Evolutionary conservation across 352 stramenopile genomes (phyloP), one percentile per base, ranked within the genome.

Genomic region (Plasmopara viticola): DNA sequence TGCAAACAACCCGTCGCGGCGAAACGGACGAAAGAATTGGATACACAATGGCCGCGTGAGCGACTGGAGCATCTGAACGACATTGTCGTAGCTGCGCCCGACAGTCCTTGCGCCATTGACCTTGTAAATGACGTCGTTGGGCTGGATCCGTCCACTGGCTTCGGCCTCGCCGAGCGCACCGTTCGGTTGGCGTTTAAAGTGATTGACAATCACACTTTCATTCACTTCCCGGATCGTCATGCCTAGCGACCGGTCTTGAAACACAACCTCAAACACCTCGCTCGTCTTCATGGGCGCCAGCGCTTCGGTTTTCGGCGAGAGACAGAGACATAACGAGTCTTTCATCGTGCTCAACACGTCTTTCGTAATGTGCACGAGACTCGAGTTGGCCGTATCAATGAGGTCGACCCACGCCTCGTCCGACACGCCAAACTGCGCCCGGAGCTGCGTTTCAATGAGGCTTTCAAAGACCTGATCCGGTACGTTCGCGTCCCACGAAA

Each of bases 331-430:
- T n/a, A 93, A 67, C 51, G 82, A 67, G 56, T 82, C 67, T 41
- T 68, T 70, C 9, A 68, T 47, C 33, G 64, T 68, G 29, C 64
- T 69, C 30, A 90, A 60, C 15, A 83, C 77, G 34, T 84, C 71
- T 55, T 92, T 92, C 58, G 66, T 86, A 53, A 92, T 92, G 58
- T 87, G 73, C 20, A 92, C 82, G 54, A 88, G 77, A 48, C 77
- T 86, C 47, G 77, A 86, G 61, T 88, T 90, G 53, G 74, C 70
- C 40, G 74, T 75, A 56, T 92, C 82, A 57, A 92, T 89, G 48
- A 92, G 77, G 64, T 92, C 82, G 28, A 92, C 82, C 82, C 82
- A 92, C 14, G 82, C 79, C 53, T 92, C 82, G 65, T 92, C 82
- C 49, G 78, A 86, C 15, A 92, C 78, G 50, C 78, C 78, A 58